These are phyloP conservation scores for Eucalyptus urophylla DNA, from an alignment of 345 rosid genomes.

Conservation along the genomic window DNA sequence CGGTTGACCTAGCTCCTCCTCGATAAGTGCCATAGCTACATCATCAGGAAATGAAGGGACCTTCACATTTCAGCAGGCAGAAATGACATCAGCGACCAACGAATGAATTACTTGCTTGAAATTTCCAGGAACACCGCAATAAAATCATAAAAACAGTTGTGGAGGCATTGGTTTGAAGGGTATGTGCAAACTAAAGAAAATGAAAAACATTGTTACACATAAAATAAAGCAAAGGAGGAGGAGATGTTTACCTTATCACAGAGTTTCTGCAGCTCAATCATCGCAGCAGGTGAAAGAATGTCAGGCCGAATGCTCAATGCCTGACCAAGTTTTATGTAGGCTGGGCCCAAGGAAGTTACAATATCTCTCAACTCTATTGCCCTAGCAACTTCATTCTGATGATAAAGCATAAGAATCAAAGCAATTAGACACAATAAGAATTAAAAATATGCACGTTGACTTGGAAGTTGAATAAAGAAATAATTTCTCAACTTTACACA, in stretches of 20 bases:
- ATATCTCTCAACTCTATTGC: conserved; percentile 96
- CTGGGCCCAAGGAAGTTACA: conserved; percentile 97
- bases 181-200: not conserved
- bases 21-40: conserved; percentile 89
- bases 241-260: conserved; percentile 72
- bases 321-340: conserved; percentile 95
- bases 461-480: not conserved
- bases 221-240: not conserved
- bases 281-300: conserved; percentile 85
- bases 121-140: not conserved
- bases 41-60: conserved; percentile 99
- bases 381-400: conserved; percentile 92
- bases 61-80: conserved; percentile 22
- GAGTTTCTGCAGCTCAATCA: conserved; percentile 93
- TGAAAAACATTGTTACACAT: not conserved
- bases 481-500: not conserved
- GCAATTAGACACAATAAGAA: not conserved
- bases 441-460: not conserved
- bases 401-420: not conserved
- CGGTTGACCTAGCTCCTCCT: conserved; percentile 93
- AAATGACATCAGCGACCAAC: not conserved
- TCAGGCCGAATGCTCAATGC: conserved; percentile 98
- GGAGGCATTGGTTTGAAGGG: not conserved
- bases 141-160: not conserved
- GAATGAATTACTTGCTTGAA: not conserved